phyloP scores from a whole-genome alignment of 805 yeast species.

The Zygotorulaspora danielsina region DNA sequence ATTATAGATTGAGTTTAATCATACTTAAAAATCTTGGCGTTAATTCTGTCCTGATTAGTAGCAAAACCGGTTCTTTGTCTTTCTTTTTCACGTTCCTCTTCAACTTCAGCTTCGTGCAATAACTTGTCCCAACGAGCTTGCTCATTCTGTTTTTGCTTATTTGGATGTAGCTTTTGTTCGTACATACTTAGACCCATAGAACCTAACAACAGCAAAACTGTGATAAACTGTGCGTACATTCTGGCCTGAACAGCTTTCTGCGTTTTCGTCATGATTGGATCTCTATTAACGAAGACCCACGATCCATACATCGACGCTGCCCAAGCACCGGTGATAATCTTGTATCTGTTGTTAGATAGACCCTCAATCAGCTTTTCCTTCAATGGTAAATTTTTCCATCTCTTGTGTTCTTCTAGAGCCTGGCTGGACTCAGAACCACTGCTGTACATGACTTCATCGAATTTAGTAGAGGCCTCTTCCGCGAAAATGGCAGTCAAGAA shows the following conservation, averaged over 20 bases:
- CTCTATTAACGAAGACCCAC: slow-evolving; percentile 68
- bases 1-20: slow-evolving; percentile 11
- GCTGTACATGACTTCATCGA: slow-evolving; percentile 59
- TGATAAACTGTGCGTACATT: slow-evolving; percentile 84
- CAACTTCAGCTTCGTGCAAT: slow-evolving; percentile 42
- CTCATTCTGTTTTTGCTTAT: slow-evolving; percentile 35
- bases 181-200: slow-evolving; percentile 63
- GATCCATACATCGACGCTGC: slow-evolving; percentile 77
- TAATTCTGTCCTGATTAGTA: slow-evolving; percentile 37
- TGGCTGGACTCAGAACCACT: slow-evolving; percentile 39
- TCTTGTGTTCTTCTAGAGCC: slow-evolving; percentile 43
- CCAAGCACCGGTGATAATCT: slow-evolving; percentile 69
- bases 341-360: slow-evolving; percentile 55
- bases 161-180: slow-evolving; percentile 52
- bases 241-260: slow-evolving; percentile 86
- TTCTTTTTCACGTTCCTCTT: slow-evolving; percentile 27
- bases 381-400: slow-evolving; percentile 49
- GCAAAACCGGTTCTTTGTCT: slow-evolving; percentile 21
- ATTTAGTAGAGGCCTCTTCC: slow-evolving; percentile 64
- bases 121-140: slow-evolving; percentile 47
- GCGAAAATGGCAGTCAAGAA: slow-evolving; percentile 58
- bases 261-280: slow-evolving; percentile 65
- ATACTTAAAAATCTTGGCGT: slow-evolving; percentile 36
- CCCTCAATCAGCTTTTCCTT: slow-evolving; percentile 48
- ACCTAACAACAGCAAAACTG: slow-evolving; percentile 65